phyloP scores from a whole-genome alignment of 768 basidiomycete genomes.

The Asterophora parasitica region DNA sequence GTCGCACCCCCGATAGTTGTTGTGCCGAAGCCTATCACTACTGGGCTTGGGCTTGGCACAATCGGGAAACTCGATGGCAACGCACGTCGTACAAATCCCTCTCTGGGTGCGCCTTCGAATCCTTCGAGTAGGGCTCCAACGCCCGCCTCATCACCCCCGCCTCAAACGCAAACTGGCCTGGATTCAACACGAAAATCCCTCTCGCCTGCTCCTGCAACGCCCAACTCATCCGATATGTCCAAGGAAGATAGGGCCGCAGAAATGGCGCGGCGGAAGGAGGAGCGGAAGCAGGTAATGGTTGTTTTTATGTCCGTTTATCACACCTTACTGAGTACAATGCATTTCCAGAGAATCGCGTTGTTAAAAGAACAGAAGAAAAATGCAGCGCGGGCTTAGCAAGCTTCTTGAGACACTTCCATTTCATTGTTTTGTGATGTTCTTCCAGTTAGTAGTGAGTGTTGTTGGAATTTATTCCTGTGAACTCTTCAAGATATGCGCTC shows the following conservation, averaged over 20 bases:
- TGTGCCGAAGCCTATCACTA: slow-evolving; percentile 13
- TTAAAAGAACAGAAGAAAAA: slow-evolving; percentile 79
- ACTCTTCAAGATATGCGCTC: too few species aligned
- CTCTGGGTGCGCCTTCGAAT: not conserved
- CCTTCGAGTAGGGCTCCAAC: slow-evolving; percentile 13
- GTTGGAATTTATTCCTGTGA: too few species aligned
- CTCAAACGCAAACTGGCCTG: slow-evolving; percentile 14
- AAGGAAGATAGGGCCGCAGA: slow-evolving; percentile 95
- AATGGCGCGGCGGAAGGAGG: slow-evolving; percentile 88
- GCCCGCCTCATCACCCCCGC: slow-evolving; percentile 18
- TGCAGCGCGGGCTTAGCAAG: slow-evolving; percentile 23
- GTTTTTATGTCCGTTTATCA: not conserved
- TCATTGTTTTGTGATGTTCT: too few species aligned
- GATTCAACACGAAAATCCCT: slow-evolving; percentile 12
- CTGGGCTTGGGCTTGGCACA: not conserved
- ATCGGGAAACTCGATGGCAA: slow-evolving; percentile 1
- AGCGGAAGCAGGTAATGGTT: slow-evolving; percentile 72
- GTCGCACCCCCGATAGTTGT: slow-evolving; percentile 11
- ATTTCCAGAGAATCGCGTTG: slow-evolving; percentile 62
- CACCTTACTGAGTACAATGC: not conserved
- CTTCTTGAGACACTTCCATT: too few species aligned
- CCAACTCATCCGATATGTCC: slow-evolving; percentile 45
- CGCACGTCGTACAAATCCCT: not conserved
- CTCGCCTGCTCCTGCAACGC: slow-evolving; percentile 17
- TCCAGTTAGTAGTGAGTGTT: too few species aligned